A percentile compares a stretch with the other conserved stretches of the same genome.
Conservation (phyloP, 345 rosid genomes). For the Eutrema heterophyllum region DNA sequence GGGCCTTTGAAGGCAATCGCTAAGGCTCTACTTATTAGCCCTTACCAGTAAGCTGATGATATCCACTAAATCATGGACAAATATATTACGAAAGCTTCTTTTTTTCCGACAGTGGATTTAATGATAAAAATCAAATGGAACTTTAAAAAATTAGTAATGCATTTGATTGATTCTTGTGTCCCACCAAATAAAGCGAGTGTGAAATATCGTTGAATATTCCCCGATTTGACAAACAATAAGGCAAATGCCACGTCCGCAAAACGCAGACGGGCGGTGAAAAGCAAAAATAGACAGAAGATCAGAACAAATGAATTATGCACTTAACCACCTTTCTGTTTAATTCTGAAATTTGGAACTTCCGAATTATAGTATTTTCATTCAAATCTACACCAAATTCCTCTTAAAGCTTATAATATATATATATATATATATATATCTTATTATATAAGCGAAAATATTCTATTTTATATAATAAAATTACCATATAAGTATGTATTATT, state of each 20-base stretch:
- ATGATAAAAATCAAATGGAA: not conserved
- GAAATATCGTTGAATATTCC: conserved; percentile 18
- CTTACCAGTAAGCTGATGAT: not conserved
- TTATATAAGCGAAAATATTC: too few species aligned
- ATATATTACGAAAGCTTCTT: not conserved
- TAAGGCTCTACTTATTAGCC: not conserved
- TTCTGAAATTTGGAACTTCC: not conserved
- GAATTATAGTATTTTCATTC: not conserved
- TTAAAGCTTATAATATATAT: too few species aligned
- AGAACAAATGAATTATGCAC: not conserved
- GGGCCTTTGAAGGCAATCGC: not conserved
- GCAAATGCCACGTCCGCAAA: not conserved
- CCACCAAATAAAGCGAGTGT: conserved; percentile 3
- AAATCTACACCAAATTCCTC: not conserved
- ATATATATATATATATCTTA: too few species aligned
- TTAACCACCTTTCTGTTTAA: not conserved
- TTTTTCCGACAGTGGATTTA: not conserved
- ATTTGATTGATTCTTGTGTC: conserved; percentile 10
- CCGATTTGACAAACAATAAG: conserved; percentile 1
- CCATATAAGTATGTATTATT: not conserved
- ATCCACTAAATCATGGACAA: not conserved
- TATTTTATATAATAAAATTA: too few species aligned
- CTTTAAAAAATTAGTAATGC: not conserved
- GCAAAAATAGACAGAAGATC: not conserved
- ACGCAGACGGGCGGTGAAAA: not conserved